Conservation (phyloP, 108 stramenopile species). For the Cyclotella sp. region DNA sequence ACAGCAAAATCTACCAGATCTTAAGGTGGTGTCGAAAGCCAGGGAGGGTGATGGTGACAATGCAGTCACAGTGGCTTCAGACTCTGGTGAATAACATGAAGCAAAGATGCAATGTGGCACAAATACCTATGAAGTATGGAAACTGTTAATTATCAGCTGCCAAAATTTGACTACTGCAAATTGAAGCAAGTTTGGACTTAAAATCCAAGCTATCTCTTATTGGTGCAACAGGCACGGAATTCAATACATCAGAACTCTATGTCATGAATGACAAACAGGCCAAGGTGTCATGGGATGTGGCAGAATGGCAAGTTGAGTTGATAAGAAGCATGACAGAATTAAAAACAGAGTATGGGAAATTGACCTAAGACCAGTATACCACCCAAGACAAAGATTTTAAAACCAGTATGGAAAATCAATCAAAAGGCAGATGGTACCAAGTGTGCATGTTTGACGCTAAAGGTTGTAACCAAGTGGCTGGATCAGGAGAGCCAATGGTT, state of each 20-base stretch:
- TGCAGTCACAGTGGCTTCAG: too few relatives aligned
- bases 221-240: slow-evolving; percentile 43
- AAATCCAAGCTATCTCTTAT: background rate
- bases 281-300: slow-evolving; percentile 16
- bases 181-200: background rate
- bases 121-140: background rate
- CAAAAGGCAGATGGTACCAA: slow-evolving; percentile 34
- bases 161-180: background rate
- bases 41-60: background rate
- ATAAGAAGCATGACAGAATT: slow-evolving; percentile 24
- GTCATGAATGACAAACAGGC: slow-evolving; percentile 48
- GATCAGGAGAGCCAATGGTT: too few relatives aligned
- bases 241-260: slow-evolving; percentile 35
- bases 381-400: background rate
- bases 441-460: slow-evolving; percentile 30
- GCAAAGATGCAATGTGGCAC: background rate
- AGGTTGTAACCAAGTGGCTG: slow-evolving; percentile 24
- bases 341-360: background rate
- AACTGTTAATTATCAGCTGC: background rate
- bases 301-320: slow-evolving; percentile 29
- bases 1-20: background rate
- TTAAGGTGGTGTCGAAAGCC: background rate
- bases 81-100: background rate
- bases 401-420: too few relatives aligned
- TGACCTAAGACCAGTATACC: background rate